These are phyloP conservation scores for Marvania coccoides DNA, from an alignment of 139 green algal species.

Conservation along the genomic window DNA sequence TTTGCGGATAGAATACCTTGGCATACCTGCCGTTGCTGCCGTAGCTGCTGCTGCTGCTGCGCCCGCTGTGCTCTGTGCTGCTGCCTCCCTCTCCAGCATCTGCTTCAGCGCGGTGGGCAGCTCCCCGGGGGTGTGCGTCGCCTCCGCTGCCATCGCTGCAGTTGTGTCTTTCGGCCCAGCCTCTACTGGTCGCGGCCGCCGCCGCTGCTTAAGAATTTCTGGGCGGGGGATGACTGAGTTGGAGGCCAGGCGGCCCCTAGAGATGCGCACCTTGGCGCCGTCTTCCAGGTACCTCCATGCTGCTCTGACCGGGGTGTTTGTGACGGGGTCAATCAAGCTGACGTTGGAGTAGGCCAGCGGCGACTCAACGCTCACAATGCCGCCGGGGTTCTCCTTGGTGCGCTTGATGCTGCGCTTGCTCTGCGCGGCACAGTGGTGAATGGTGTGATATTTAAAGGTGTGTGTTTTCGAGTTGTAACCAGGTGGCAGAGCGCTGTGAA, in stretches of 20 bases:
- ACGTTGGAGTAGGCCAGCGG: constrained; percentile 79
- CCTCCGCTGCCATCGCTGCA: not conserved
- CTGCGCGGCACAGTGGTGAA: constrained; percentile 40
- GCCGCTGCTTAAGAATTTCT: constrained; percentile 36
- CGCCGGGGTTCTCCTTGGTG: constrained; percentile 42
- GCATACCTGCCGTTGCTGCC: no score
- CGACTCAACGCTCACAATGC: constrained; percentile 55
- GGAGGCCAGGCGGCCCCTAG: constrained; percentile 39
- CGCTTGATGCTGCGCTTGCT: constrained; percentile 54
- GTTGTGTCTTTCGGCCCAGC: constrained; percentile 22
- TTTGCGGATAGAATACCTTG: not conserved
- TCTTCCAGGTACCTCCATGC: constrained; percentile 55
- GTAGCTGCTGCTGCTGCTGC: not conserved
- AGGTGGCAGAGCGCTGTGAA: not conserved
- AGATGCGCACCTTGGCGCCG: constrained; percentile 60
- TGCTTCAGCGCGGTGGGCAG: constrained; percentile 25
- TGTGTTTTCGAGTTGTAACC: no score
- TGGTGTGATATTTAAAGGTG: not conserved
- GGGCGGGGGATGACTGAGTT: constrained; percentile 50
- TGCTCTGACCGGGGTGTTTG: constrained; percentile 41
- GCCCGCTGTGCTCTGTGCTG: not conserved
- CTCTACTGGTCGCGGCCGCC: constrained; percentile 11
- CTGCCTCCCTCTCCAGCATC: not conserved
- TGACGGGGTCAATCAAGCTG: constrained; percentile 62
- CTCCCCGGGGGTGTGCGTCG: constrained; percentile 21